Conservation (phyloP, 2,329 filamentous ascomycete species). For the Fusarium oligoseptatum region DNA sequence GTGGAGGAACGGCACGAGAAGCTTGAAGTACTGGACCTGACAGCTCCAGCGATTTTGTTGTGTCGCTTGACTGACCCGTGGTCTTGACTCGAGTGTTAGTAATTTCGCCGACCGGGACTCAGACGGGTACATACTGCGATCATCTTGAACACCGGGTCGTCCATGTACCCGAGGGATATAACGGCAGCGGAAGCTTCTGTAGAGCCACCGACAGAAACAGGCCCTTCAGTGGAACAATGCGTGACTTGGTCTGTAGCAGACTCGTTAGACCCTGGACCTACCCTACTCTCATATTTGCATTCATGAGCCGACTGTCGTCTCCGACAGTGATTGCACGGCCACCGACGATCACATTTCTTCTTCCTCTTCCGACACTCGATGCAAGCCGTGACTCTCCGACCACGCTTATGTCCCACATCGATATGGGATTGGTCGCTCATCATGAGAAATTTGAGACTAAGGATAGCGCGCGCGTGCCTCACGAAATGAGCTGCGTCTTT, state of each 20-base stretch:
- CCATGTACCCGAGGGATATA: neutral
- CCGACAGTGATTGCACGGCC: neutral
- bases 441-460: neutral
- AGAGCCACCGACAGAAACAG: neutral
- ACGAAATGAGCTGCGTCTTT: neutral
- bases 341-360: conserved; percentile 7
- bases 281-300: neutral
- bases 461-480: neutral
- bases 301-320: neutral
- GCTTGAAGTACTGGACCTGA: neutral
- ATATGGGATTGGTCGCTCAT: neutral
- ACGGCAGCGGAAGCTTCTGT: neutral
- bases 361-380: neutral
- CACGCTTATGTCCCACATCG: neutral
- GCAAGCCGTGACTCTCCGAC: neutral
- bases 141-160: neutral
- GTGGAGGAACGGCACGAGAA: neutral
- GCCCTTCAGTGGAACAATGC: neutral
- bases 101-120: accelerated
- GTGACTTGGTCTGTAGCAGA: neutral
- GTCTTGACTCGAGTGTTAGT: neutral
- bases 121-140: neutral
- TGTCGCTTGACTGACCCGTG: neutral
- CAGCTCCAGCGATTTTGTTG: neutral
- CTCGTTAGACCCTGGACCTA: neutral